phyloP scores from a whole-genome alignment of 1,139 yeast species.

The Yamadazyma diddensiae region DNA sequence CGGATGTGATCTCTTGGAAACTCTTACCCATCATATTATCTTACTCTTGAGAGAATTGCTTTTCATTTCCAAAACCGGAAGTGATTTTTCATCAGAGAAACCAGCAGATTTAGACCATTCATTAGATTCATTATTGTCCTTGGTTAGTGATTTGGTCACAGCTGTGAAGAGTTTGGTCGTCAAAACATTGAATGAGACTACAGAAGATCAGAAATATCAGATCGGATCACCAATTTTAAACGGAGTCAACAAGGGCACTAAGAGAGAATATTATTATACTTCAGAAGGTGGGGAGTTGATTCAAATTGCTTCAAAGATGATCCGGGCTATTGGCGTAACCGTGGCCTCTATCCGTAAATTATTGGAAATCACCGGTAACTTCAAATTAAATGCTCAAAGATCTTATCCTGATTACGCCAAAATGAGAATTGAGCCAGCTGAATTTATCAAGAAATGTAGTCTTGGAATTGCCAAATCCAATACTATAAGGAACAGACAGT shows the following conservation, averaged over 20 bases:
- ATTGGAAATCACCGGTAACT: constrained; percentile 64
- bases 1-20: constrained; percentile 67
- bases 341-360: constrained; percentile 41
- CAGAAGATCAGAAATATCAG: constrained; percentile 21
- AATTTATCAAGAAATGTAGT: constrained; percentile 62
- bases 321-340: constrained; percentile 51
- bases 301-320: constrained; percentile 61
- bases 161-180: constrained; percentile 63
- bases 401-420: constrained; percentile 69
- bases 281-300: constrained; percentile 66
- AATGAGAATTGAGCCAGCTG: constrained; percentile 58
- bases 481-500: constrained; percentile 25
- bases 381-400: constrained; percentile 61
- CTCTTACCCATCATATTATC: constrained; percentile 65
- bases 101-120: constrained; percentile 52
- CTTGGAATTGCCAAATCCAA: constrained; percentile 54
- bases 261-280: constrained; percentile 50
- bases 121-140: constrained; percentile 53
- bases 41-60: constrained; percentile 61
- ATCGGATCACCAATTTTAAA: constrained; percentile 9
- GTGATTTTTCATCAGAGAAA: constrained; percentile 38
- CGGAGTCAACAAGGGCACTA: constrained; percentile 3
- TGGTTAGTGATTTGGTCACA: constrained; percentile 64
- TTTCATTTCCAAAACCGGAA: constrained; percentile 58
- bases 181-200: constrained; percentile 44